Evolutionary conservation across 2,329 filamentous ascomycete species (phyloP), one percentile per base, ranked within the genome.

Genomic region (Aspergillus ochraceoroseus): DNA sequence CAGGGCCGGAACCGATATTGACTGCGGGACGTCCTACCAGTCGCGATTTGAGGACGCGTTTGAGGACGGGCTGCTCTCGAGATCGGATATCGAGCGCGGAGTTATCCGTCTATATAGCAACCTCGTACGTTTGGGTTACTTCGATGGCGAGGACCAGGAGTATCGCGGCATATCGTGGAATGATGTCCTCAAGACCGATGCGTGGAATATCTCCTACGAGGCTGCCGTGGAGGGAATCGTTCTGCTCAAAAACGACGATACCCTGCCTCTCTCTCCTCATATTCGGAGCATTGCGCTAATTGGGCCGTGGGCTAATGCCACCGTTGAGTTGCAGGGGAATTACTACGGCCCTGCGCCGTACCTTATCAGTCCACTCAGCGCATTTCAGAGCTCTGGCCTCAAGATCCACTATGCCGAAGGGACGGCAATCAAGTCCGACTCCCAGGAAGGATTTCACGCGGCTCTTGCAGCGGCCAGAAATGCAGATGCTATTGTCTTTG

Each of bases 221-320:
- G 77, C 80, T 0, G 63, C 68, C 14, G 59, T 67, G 13, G 64
- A 72, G 53, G 64, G 68, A 5, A 70, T 72, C 34, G 59, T 70
- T 27, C 56, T 77, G 34, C 61, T 77, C 8, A 77, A 77, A 57
- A 77, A 77, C 43, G 71, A 76, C 33, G 69, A 67, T 5, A 56
- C 61, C 0, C 56, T 77, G 1, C 74, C 74, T 0, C 54, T 76
- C 3, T 52, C 66, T 3, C 52, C 56, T 3, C 54, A 64, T 11
- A 56, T 50, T 11, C 59, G 56, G 2, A 62, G 59, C 28, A 63
- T 82, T 3, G 77, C 74, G 0, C 60, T 82, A 29, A 63, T 82
- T 18, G 79, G 78, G 0, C 70, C 70, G 32, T 82, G 76, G 70
- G 76, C 74, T 2, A 77, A 77, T 36, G 74, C 74, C 5, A 76